Percentiles rank a stretch among this genome's conserved stretches.
These are phyloP conservation scores for Dalbergia oliveri DNA, from an alignment of 306 rosid genomes.

Conservation along the genomic window DNA sequence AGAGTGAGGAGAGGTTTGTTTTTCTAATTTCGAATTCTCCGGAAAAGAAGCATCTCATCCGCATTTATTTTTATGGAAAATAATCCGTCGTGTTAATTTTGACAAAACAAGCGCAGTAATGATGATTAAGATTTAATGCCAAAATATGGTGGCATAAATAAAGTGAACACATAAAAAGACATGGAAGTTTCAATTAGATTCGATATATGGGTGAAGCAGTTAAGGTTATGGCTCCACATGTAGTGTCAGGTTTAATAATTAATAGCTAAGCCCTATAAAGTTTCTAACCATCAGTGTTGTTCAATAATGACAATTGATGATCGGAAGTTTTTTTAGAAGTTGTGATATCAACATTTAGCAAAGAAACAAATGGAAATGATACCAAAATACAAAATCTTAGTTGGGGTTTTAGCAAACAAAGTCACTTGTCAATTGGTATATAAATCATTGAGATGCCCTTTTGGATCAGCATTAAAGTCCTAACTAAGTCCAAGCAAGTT, in stretches of 20 bases:
- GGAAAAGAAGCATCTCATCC: neutral
- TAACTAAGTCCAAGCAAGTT: constrained; percentile 38
- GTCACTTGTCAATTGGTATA: constrained; percentile 24
- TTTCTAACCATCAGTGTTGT: constrained; percentile 28
- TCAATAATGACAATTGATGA: constrained; percentile 22
- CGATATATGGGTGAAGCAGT: neutral
- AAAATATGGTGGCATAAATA: constrained; percentile 41
- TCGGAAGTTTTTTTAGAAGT: neutral
- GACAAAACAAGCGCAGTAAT: constrained; percentile 35
- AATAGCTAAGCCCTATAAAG: constrained; percentile 32
- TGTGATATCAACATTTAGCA: neutral
- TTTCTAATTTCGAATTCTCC: neutral
- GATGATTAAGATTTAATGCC: constrained; percentile 37
- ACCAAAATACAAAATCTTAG: constrained; percentile 42
- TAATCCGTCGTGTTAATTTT: constrained; percentile 17
- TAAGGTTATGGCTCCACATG: constrained; percentile 7
- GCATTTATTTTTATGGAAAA: neutral
- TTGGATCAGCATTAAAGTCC: constrained; percentile 36
- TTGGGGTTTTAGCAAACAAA: constrained; percentile 27
- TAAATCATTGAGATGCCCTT: neutral
- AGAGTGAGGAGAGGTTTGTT: too few relatives aligned
- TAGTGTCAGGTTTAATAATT: constrained; percentile 40
- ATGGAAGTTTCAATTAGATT: constrained; percentile 45
- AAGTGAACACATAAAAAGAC: constrained; percentile 37
- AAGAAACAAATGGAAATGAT: constrained; percentile 41